phyloP scores from a whole-genome alignment of 768 basidiomycete species.

The Serendipita sp. region DNA sequence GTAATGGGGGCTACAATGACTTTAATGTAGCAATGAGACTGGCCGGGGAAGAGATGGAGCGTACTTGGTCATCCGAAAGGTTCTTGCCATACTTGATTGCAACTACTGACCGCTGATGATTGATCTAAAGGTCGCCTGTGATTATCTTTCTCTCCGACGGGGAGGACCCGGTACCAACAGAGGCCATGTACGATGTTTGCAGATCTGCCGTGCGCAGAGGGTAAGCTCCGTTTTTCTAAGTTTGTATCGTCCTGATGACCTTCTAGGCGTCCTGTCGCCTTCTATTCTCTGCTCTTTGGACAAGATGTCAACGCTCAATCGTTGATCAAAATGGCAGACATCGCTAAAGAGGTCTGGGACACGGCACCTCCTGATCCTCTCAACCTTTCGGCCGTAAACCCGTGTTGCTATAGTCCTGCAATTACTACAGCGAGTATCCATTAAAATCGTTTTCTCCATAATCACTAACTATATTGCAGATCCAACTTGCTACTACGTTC shows the following conservation, averaged over 20 bases:
- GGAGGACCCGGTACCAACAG: not conserved
- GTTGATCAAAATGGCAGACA: conserved; percentile 35
- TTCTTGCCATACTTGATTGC: not conserved
- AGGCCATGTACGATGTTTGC: not conserved
- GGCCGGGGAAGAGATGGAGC: not conserved
- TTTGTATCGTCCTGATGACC: not conserved
- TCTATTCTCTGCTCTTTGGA: conserved; percentile 47
- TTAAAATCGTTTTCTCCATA: too few relatives aligned
- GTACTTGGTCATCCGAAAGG: not conserved
- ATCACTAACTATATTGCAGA: too few relatives aligned
- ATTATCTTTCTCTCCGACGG: conserved; percentile 3
- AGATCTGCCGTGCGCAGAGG: not conserved
- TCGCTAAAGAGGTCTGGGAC: conserved; percentile 35
- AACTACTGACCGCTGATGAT: not conserved
- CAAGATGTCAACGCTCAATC: conserved; percentile 15
- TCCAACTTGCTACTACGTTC: conserved; percentile 42
- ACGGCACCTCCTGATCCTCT: conserved; percentile 28
- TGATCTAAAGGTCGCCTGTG: not conserved
- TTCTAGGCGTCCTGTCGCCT: conserved; percentile 39
- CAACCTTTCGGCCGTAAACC: conserved; percentile 21
- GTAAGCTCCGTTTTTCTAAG: not conserved
- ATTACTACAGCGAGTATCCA: conserved; percentile 37
- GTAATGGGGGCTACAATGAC: not conserved
- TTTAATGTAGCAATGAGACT: not conserved
- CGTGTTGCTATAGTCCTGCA: conserved; percentile 36